These are phyloP conservation scores for Dioscorea zingiberensis DNA, from an alignment of 106 monocot genomes.

Conservation along the genomic window DNA sequence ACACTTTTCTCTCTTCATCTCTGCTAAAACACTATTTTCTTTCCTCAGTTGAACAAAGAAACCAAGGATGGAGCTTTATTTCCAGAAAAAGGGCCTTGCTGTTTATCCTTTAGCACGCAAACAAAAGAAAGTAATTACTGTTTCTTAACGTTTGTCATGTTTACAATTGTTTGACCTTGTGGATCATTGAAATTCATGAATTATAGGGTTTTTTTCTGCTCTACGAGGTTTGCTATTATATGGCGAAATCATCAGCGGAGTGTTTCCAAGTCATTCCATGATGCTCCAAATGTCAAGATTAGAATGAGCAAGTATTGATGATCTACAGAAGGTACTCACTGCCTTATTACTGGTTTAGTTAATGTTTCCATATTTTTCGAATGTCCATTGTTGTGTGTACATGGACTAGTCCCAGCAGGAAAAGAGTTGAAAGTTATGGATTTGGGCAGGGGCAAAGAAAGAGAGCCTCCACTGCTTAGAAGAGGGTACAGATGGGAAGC, in stretches of 20 bases:
- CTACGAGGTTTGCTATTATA: conserved; percentile 83
- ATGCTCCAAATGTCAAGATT: conserved; percentile 74
- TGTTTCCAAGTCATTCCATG: conserved; percentile 93
- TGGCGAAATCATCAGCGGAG: conserved; percentile 94
- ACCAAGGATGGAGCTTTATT: conserved; percentile 51
- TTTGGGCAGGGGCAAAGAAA: conserved; percentile 61
- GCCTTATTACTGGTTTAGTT: neutral
- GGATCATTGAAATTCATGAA: conserved; percentile 3
- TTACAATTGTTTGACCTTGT: neutral
- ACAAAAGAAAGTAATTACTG: conserved; percentile 72
- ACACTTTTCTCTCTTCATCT: too few species aligned
- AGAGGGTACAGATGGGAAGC: conserved; percentile 69
- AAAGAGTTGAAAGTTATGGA: conserved; percentile 65
- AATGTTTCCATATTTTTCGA: too few species aligned
- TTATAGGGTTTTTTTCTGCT: conserved; percentile 1
- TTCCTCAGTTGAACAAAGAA: conserved; percentile 60
- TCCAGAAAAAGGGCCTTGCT: conserved; percentile 78
- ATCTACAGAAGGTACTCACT: conserved; percentile 65
- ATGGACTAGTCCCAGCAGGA: conserved; percentile 47
- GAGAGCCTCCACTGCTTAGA: conserved; percentile 67
- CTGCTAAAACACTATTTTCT: neutral
- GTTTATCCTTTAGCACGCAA: conserved; percentile 84
- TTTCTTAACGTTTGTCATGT: neutral
- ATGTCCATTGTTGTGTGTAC: neutral
- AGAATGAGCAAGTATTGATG: conserved; percentile 80